These are phyloP conservation scores for Eucalyptus curtisii DNA, from an alignment of 345 rosid species.

Conservation along the genomic window DNA sequence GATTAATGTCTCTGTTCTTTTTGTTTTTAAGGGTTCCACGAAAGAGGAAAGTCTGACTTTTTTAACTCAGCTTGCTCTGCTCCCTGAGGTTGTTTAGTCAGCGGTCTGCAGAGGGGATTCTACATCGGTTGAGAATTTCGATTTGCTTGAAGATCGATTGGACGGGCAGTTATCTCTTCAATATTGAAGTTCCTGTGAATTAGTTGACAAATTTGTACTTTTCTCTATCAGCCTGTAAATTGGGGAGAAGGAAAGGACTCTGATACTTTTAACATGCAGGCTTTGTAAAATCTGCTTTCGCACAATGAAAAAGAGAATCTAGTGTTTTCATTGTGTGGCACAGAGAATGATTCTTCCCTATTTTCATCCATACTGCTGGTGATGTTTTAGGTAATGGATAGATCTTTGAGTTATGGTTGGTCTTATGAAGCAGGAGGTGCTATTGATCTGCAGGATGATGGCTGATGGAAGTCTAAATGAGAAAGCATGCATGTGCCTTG, in stretches of 20 bases:
- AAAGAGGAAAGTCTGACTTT: not conserved
- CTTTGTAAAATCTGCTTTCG: not conserved
- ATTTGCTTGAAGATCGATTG: not conserved
- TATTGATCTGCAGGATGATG: not conserved
- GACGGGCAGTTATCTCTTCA: not conserved
- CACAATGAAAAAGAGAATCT: not conserved
- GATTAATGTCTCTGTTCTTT: not conserved
- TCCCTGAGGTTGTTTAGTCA: not conserved
- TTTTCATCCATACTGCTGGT: not conserved
- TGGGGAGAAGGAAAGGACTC: not conserved
- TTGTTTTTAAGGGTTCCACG: not conserved
- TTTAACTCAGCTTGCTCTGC: not conserved
- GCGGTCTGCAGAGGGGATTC: not conserved
- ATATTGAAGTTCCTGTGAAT: not conserved
- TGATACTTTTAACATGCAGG: not conserved
- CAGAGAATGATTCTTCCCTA: not conserved
- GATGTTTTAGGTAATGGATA: not conserved
- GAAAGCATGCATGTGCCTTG: not conserved
- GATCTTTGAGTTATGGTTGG: not conserved
- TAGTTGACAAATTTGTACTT: not conserved
- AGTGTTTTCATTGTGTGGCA: not conserved
- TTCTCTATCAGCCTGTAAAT: not conserved
- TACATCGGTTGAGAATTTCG: not conserved
- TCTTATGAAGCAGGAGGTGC: not conserved
- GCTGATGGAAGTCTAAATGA: not conserved